phyloP scores from a whole-genome alignment of 2,329 filamentous ascomycete species.

The Trichoderma cornu-damae region DNA sequence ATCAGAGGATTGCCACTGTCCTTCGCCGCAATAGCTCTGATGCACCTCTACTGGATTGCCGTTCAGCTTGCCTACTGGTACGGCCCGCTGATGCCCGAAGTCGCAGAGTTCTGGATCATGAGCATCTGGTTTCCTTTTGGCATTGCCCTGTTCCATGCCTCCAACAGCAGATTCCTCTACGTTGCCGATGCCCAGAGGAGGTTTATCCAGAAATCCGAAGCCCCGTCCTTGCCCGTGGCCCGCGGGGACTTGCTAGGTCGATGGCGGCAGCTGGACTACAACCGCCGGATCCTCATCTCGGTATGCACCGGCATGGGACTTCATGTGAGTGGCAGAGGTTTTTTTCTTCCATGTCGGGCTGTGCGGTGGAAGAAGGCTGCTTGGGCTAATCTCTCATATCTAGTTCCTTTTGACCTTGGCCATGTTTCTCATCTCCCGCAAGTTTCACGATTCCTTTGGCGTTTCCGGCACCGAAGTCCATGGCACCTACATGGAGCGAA shows the following conservation, averaged over 20 bases:
- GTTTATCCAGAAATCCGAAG: slow-evolving; percentile 27
- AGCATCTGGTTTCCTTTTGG: slow-evolving; percentile 59
- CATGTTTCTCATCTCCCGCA: slow-evolving; percentile 59
- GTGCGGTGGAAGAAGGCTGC: no score
- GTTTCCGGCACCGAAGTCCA: slow-evolving; percentile 57
- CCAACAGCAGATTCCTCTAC: slow-evolving; percentile 56
- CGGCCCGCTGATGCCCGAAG: slow-evolving; percentile 42
- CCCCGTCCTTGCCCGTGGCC: slow-evolving; percentile 17
- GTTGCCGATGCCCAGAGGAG: slow-evolving; percentile 52
- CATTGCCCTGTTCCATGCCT: slow-evolving; percentile 61
- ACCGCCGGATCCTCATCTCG: slow-evolving; percentile 44
- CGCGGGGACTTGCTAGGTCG: slow-evolving; percentile 31
- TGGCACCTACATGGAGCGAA: slow-evolving; percentile 49
- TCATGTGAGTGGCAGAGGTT: no score
- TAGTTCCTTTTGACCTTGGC: slow-evolving; percentile 55
- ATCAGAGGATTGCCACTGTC: slow-evolving; percentile 40
- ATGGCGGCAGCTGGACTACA: slow-evolving; percentile 41
- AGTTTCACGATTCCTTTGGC: slow-evolving; percentile 58
- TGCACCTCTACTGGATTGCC: slow-evolving; percentile 42
- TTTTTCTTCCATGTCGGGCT: no score
- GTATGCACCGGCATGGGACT: slow-evolving; percentile 51
- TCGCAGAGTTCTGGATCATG: slow-evolving; percentile 63
- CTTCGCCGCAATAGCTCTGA: slow-evolving; percentile 36
- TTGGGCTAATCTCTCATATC: neutral
- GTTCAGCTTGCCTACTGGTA: slow-evolving; percentile 38